Base-by-base conservation (phyloP, 169 alveolate genomes). In the Cryptosporidium ubiquitum region DNA sequence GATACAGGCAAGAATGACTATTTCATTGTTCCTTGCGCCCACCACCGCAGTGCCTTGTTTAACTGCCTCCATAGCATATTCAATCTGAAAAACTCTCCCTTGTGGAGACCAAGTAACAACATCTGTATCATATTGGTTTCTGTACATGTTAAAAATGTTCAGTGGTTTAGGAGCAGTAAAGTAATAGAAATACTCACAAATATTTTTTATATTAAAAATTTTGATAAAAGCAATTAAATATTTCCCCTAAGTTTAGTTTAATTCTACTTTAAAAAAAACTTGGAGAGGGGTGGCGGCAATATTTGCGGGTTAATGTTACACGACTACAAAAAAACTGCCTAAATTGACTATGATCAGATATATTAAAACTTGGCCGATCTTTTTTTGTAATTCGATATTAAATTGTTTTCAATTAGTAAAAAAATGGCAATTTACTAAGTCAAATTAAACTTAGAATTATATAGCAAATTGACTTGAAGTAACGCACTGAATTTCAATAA, bases 61-160 rank as follows among this genome's bases (percentile, higher is more conserved):
- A 23, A 96, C 98, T 18, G 99, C 99, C 86, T 97, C 99, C 97
- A 94, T 96, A 6, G 99, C 99, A 92, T 98, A 97, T 91, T 98
- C 99, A 51, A 97, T 96, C 92, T 97, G 97, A 69, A 96, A 96
- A 42, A 97, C 91, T 61, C 99, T 96, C 58, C 96, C 96, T 79
- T 97, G 96, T 44, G 99, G 99, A 42, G 98, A 95, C 97, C 98
- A 97, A 69, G 98, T 96, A 68, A 95, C 93, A 92, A 97, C 95
- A 93, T 95, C 98, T 52, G 98, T 96, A 86, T 97, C 99, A 85
- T 97, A 97, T 68, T 93, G 97, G 92, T 96, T 95, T 91, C 98
- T 94, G 79, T 95, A 95, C 99, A 97, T 97, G 68, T 74, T 92
- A 3, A 12, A 10, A 47, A 47, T 47, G 12, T 6, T 14, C n/a